Evolutionary conservation across 2,329 filamentous ascomycete species (phyloP), one percentile per base, ranked within the genome.

Genomic region (Rhynchosporium graminicola): DNA sequence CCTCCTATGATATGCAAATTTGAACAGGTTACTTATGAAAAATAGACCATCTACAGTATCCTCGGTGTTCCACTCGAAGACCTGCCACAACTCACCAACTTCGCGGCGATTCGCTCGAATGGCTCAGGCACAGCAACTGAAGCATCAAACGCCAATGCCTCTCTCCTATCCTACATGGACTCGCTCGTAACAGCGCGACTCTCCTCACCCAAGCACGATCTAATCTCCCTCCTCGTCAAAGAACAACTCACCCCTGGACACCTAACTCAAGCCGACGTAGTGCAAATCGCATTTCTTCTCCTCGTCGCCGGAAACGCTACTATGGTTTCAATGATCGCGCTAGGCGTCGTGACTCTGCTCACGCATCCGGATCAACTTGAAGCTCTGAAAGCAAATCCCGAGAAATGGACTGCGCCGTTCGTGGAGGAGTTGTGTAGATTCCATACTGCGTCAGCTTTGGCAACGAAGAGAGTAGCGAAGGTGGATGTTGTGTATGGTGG

Each of bases 301-400:
- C 75, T 83, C 1, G 80, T 81, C 1, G 80, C 80, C 0, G 80
- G 80, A 2, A 83, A 82, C 43, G 81, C 80, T 0, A 82, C 81
- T 0, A 80, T 82, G 77, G 77, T 82, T 4, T 81, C 78, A 67
- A 82, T 80, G 77, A 82, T 82, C 61, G 74, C 76, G 0, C 72
- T 82, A 38, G 80, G 80, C 10, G 72, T 81, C 8, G 73, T 79
- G 0, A 78, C 77, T 3, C 75, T 82, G 4, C 71, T 78, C 15
- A 75, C 79, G 59, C 72, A 82, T 51, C 79, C 79, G 0, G 60
- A 70, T 0, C 79, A 80, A 64, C 73, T 81, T 1, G 73, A 68
- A 0, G 74, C 78, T 43, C 70, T 82, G 1, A 79, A 77, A 60
- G 64, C 69, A 3, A 68, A 80, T 42, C 77, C 79, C 0, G 28